Base-by-base conservation (phyloP, 192 early-diverging fungal genomes). In the Jimgerdemannia flammicorona region DNA sequence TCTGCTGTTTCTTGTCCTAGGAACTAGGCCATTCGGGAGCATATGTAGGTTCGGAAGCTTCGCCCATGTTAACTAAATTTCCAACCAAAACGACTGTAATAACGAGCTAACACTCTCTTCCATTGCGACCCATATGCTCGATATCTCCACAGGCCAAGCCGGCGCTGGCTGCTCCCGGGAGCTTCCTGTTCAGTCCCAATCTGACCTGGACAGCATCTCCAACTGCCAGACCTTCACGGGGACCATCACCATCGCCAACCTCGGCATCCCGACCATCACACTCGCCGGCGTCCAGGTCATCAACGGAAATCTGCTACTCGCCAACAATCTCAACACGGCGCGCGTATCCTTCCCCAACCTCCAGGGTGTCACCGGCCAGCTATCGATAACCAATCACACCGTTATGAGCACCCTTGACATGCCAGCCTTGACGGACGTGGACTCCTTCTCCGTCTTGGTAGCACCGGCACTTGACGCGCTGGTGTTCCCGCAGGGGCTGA, bases 321-420 rank as follows among this genome's bases (percentile, higher is more conserved):
- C 20, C 14, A 54, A 67, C 20, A 79, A 77, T 67, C 40, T 44
- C 11, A 71, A 63, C n/a, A 18, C 79, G 18, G 20, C 43, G 9
- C 67, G 59, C 4, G 74, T 83, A 43, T 65, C 44, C 42, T 70
- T 75, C 4, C 81, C 81, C 14, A 67, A 74, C 40, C 71, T 83
- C 6, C 75, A 77, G 44, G 54, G 41, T 4, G 73, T 83, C 2
- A 39, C 63, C 18, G 78, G 78, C 17, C 44, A 77, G 10, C 40
- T 83, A 29, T 69, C 66, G 18, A 71, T 83, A 40, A 20, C 44
- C 4, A 79, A 83, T 63, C 73, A 79, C 20, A 77, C 74, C 11
- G 43, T 43, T 4, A 68, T 83, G 43, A 66, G 40, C 6, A 74
- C 69, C 14, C 68, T 79, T 7, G 41, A 71, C 17, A 29, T 79